phyloP scores from a whole-genome alignment of 805 yeast species.

The Cyberlindnera meyerae region DNA sequence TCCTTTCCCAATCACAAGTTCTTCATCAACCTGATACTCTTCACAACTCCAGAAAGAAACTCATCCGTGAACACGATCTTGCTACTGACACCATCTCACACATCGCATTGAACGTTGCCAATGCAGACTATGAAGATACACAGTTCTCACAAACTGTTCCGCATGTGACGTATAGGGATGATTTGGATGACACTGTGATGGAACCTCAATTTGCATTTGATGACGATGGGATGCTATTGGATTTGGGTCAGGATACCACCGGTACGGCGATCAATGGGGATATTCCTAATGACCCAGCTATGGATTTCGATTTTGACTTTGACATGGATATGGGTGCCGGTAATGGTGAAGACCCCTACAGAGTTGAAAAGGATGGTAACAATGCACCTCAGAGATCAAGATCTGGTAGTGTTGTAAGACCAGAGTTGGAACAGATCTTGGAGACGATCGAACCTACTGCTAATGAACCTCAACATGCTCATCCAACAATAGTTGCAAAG shows the following conservation, averaged over 20 bases:
- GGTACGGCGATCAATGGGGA: constrained; percentile 2
- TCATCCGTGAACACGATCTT: constrained; percentile 17
- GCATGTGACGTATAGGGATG: constrained; percentile 7
- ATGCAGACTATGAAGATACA: constrained; percentile 6
- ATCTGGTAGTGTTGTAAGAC: constrained; percentile 3
- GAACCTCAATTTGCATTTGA: constrained; percentile 25
- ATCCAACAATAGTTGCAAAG: too few relatives aligned
- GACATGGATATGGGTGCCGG: constrained; percentile 7
- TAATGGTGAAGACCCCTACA: too few relatives aligned
- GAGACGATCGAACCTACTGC: constrained; percentile 8
- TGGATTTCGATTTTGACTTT: constrained; percentile 8
- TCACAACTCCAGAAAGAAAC: constrained; percentile 1
- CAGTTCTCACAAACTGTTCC: constrained; percentile 1
- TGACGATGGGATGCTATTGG: constrained; percentile 24
- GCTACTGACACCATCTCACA: constrained; percentile 17
- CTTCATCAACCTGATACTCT: too few relatives aligned
- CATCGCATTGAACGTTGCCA: constrained; percentile 2
- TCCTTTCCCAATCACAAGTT: too few relatives aligned
- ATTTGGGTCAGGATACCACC: constrained; percentile 9
- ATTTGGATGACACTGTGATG: constrained; percentile 13
- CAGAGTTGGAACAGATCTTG: constrained; percentile 13
- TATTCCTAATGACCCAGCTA: constrained; percentile 11
- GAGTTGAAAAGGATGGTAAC: too few relatives aligned
- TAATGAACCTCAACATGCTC: background rate
- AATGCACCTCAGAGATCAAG: too few relatives aligned